phyloP scores from a whole-genome alignment of 1,284 basidiomycete species.

The Gastroboletus turbinatus region DNA sequence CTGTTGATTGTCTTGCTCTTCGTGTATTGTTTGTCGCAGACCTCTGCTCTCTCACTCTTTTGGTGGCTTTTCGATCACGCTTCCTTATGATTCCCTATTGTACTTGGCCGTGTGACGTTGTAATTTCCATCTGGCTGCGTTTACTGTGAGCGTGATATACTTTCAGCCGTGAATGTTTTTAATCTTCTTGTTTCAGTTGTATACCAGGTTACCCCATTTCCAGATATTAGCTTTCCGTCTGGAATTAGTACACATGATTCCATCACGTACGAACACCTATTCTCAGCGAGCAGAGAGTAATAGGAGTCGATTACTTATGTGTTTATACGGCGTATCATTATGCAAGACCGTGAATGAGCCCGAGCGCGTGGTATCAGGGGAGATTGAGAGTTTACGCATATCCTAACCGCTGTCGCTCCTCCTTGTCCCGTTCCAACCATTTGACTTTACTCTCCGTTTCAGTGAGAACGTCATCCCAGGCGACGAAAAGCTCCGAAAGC shows the following conservation, averaged over 20 bases:
- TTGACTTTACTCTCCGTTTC: constrained; percentile 58
- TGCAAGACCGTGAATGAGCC: not conserved
- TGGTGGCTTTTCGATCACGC: constrained; percentile 1
- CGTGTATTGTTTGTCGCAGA: constrained; percentile 15
- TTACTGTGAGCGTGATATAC: constrained; percentile 11
- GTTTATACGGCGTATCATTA: constrained; percentile 22
- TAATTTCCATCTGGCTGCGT: constrained; percentile 21
- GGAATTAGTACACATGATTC: constrained; percentile 12
- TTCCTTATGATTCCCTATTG: constrained; percentile 16
- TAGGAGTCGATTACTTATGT: constrained; percentile 19
- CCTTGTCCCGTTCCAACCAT: constrained; percentile 56
- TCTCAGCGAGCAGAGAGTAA: constrained; percentile 11
- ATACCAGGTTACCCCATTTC: constrained; percentile 19
- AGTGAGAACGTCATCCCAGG: constrained; percentile 72
- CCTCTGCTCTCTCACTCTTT: constrained; percentile 5
- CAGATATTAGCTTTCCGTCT: constrained; percentile 11
- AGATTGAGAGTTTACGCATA: constrained; percentile 33
- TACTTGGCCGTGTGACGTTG: constrained; percentile 24
- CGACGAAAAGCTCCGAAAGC: constrained; percentile 76
- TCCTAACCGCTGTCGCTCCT: constrained; percentile 58
- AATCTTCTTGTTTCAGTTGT: constrained; percentile 17
- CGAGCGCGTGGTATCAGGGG: not conserved
- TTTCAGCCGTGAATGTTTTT: constrained; percentile 4
- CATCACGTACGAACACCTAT: constrained; percentile 7
- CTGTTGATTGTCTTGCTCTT: not conserved